These are phyloP conservation scores for Mucor indicus DNA, from an alignment of 371 early-diverging fungal species.

Conservation along the genomic window DNA sequence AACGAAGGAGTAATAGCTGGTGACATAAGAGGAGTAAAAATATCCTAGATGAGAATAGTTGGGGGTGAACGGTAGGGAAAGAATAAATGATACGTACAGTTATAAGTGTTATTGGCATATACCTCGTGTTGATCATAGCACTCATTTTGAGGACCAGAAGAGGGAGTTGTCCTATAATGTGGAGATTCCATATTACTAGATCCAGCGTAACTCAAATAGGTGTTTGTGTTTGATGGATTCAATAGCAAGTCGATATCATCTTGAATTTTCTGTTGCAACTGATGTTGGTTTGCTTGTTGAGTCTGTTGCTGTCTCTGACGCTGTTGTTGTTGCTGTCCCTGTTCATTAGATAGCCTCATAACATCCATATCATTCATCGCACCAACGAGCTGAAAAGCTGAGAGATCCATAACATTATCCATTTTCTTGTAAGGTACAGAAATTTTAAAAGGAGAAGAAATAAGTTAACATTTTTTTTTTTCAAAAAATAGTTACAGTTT, in stretches of 20 bases:
- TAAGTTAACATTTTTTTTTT: not conserved
- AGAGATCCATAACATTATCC: constrained; percentile 15
- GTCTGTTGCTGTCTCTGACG: constrained; percentile 1
- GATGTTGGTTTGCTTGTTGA: not conserved
- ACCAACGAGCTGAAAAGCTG: constrained; percentile 19
- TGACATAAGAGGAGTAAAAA: constrained; percentile 60
- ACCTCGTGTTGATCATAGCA: constrained; percentile 14
- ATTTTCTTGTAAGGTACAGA: not conserved
- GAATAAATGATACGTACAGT: constrained; percentile 6
- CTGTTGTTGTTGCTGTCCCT: constrained; percentile 4
- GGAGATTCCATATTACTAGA: constrained; percentile 7
- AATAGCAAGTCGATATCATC: not conserved
- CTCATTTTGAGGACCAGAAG: not conserved
- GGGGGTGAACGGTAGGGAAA: not conserved
- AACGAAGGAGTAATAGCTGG: constrained; percentile 65
- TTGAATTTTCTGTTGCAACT: not conserved
- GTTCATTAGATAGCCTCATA: constrained; percentile 12
- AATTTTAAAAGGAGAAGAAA: not conserved
- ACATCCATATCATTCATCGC: constrained; percentile 25
- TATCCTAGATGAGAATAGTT: constrained; percentile 21
- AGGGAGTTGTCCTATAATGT: constrained; percentile 1
- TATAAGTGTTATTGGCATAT: constrained; percentile 1
- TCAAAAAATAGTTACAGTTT: constrained; percentile 2
- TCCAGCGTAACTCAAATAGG: no score
- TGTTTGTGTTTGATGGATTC: not conserved